Base-by-base conservation (phyloP, 371 early-diverging fungal species). In the Mycotypha africana region DNA sequence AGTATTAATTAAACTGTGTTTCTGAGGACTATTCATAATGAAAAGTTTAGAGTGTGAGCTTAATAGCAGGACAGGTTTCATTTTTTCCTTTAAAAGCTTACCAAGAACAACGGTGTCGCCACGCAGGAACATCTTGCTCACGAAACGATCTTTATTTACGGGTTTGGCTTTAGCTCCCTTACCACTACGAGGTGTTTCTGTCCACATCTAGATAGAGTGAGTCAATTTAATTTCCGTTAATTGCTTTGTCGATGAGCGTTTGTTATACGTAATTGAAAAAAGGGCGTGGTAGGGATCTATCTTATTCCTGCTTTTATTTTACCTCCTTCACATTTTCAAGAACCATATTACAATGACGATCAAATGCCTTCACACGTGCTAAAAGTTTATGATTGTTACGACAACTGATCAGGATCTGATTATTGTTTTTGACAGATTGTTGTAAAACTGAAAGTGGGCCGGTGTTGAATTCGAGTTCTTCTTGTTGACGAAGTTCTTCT, bases 321-420 rank as follows among this genome's bases (percentile, higher is more conserved):
- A 91, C 90, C 77, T 97, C 98, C 69, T 93, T 95, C 49, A 98
- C 97, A 62, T 97, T 95, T 70, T 97, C 98, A 44, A 98, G 75
- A 9, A 97, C 96, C 96, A 97, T 94, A 73, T 97, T 97, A 80
- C 92, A 97, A 65, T 97, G 98, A 32, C 98, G 85, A 76, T 97
- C 98, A 60, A 98, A 98, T 35, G 98, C 98, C 75, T 98, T 98
- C 43, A 98, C 94, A 51, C 96, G 84, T 20, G 94, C 98, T 19
- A 98, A 73, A 46, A 98, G 78, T 70, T 97, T 97, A 64, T 91
- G 85, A 77, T 97, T 97, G 75, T 98, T 98, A 64, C 98, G 81
- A 65, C 89, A 91, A 60, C 84, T 91, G 66, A 98, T 88, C 53
- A 98, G 81, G 36, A 98, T 83, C 75, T 96, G 96, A 38, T 91